These are phyloP conservation scores for Magnusiomyces paraingens DNA, from an alignment of 1,139 yeast genomes.

Conservation along the genomic window DNA sequence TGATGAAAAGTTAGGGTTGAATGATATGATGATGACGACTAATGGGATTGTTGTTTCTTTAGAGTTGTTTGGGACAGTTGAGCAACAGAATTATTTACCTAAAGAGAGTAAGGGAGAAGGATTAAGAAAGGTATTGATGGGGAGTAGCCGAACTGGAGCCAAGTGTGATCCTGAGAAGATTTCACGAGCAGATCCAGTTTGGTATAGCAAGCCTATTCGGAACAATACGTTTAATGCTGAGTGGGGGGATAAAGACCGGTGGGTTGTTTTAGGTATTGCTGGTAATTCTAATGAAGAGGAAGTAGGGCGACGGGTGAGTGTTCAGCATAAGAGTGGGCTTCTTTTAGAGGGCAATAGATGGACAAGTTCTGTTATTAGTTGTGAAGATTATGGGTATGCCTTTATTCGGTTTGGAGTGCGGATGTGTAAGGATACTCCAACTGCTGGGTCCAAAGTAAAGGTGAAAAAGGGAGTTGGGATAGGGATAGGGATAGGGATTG, in stretches of 20 bases:
- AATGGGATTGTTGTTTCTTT: slow-evolving; percentile 1
- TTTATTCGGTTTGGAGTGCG: slow-evolving; percentile 48
- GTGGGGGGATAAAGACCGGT: slow-evolving; percentile 1
- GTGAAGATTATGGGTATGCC: slow-evolving; percentile 39
- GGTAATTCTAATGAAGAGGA: neutral
- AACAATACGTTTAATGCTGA: neutral
- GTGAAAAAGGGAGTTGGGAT: no score
- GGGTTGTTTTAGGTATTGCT: neutral
- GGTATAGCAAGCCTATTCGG: no score
- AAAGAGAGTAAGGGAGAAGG: no score
- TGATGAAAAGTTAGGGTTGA: no score
- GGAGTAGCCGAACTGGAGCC: no score
- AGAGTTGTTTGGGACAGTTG: no score
- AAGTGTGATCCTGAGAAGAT: no score
- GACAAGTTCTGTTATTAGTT: slow-evolving; percentile 41
- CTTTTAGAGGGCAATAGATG: slow-evolving; percentile 74
- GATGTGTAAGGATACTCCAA: neutral
- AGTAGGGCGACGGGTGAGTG: slow-evolving; percentile 34
- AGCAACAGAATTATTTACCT: no score
- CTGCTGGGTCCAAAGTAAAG: slow-evolving; percentile 31
- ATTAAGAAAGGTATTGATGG: no score
- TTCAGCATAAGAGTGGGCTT: slow-evolving; percentile 61
- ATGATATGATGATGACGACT: slow-evolving; percentile 14
- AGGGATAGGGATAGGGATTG: no score
- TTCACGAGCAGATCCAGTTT: no score